These are phyloP conservation scores for Fusarium miscanthi DNA, from an alignment of 2,329 filamentous ascomycete species.

Conservation along the genomic window DNA sequence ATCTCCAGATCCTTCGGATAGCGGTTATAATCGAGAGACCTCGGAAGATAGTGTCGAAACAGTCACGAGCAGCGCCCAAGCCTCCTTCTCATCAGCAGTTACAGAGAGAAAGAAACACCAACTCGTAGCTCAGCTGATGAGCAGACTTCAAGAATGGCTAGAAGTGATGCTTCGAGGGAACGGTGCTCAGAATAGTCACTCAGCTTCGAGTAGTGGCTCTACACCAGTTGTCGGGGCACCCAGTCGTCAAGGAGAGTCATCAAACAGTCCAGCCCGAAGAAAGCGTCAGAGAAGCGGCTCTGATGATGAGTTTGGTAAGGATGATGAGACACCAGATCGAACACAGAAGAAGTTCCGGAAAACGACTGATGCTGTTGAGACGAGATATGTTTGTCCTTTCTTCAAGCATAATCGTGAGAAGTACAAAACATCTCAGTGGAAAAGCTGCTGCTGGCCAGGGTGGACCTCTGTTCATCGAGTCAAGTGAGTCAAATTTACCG, in stretches of 20 bases:
- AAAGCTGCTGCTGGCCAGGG: not conserved
- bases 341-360: not conserved
- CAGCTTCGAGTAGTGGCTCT: not conserved
- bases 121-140: not conserved
- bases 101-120: not conserved
- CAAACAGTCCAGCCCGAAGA: not conserved
- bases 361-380: accelerated
- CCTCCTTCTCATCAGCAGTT: not conserved
- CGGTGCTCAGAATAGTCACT: accelerated
- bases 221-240: not conserved
- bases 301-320: not conserved
- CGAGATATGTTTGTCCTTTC: not conserved
- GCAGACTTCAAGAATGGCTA: not conserved
- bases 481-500: not conserved
- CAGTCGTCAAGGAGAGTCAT: not conserved
- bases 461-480: not conserved
- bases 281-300: not conserved
- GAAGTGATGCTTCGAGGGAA: accelerated
- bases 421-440: not conserved
- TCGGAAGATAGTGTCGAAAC: not conserved
- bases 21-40: not conserved
- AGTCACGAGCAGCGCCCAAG: not conserved
- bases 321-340: not conserved
- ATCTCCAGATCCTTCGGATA: not conserved
- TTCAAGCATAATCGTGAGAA: not conserved